Percentiles rank a stretch among this genome's conserved stretches.
phyloP scores from a whole-genome alignment of 2,329 filamentous ascomycete genomes.

The Blastomyces gilchristii region DNA sequence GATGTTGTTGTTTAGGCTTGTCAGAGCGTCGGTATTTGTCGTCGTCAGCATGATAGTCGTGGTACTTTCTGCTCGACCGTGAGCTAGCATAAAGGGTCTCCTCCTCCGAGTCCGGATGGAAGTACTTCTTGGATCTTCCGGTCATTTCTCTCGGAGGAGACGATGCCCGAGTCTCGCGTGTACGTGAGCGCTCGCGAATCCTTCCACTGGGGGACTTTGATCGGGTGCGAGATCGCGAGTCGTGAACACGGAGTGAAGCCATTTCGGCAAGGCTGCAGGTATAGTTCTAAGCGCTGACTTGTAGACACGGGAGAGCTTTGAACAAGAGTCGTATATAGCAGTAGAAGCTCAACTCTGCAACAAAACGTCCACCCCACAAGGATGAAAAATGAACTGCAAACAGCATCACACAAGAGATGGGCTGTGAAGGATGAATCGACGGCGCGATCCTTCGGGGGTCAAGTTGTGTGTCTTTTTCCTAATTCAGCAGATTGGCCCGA shows the following conservation, averaged over 20 bases:
- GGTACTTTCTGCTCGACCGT: slow-evolving; percentile 21
- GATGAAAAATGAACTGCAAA: neutral
- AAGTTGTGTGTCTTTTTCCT: neutral
- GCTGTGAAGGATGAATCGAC: neutral
- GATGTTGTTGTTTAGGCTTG: neutral
- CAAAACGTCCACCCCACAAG: neutral
- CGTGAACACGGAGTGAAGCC: slow-evolving; percentile 30
- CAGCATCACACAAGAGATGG: neutral
- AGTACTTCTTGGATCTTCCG: slow-evolving; percentile 20
- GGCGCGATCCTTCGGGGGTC: neutral
- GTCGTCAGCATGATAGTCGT: slow-evolving; percentile 20
- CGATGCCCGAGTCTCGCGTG: slow-evolving; percentile 31
- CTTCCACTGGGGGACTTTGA: slow-evolving; percentile 37
- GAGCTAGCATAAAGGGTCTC: slow-evolving; percentile 17
- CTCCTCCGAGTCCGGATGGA: slow-evolving; percentile 23
- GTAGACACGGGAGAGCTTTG: slow-evolving; percentile 6
- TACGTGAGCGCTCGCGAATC: slow-evolving; percentile 33
- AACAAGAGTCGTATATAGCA: neutral
- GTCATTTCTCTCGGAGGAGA: slow-evolving; percentile 23
- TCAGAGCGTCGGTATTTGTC: slow-evolving; percentile 16
- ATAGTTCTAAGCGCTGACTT: slow-evolving; percentile 3
- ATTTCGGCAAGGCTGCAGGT: neutral
- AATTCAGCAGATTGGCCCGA: neutral
- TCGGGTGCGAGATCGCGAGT: slow-evolving; percentile 35
- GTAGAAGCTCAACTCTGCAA: neutral